Evolutionary conservation across 139 green algal species (phyloP), one percentile per base, ranked within the genome.

Genomic region (Spirogloea muscicola): DNA sequence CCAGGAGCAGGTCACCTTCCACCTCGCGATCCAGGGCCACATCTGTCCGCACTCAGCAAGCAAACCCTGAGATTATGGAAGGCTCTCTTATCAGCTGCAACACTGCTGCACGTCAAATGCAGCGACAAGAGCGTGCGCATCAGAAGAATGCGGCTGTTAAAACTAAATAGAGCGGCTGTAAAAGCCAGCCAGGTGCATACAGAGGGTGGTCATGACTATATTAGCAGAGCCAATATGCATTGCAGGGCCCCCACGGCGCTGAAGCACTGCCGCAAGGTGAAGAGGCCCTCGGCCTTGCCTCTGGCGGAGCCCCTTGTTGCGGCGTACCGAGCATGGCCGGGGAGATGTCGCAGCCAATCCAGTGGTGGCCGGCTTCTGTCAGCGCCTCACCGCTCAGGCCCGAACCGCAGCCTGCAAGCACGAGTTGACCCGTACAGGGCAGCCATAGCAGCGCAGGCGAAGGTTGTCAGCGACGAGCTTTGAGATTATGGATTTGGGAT

Each of bases 301-400:
- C 52, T 29, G 27, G 27, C 27, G 21, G 3, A 27, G 27, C 55
- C 55, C 55, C 18, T 27, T 29, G 10, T 51, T 51, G 43, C 10
- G 43, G 43, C 10, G 43, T 62, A 39, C 66, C 52, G 18, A 84
- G 38, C 72, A 82, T 84, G 10, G 36, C 79, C 1, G 49, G 27
- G 27, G 78, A 90, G 69, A 97, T 93, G 84, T 98, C 94, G 5
- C 88, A 39, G 0, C 92, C 94, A 37, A 98, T 64, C 93, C 93
- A 97, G 9, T 84, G 60, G 65, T 95, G 89, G 1, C 77, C 81
- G 40, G 44, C 34, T 7, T 91, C 85, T 5, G 78, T 90, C 3
- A 94, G 80, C 31, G 76, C 75, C 57, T 91, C 85, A 1, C 89
- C 89, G 52, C 86, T 92, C 13, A 98, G 83, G 0, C 94, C 93